Evolutionary conservation across 768 basidiomycete genomes (phyloP).

Genomic region (Auricularia sp.): DNA sequence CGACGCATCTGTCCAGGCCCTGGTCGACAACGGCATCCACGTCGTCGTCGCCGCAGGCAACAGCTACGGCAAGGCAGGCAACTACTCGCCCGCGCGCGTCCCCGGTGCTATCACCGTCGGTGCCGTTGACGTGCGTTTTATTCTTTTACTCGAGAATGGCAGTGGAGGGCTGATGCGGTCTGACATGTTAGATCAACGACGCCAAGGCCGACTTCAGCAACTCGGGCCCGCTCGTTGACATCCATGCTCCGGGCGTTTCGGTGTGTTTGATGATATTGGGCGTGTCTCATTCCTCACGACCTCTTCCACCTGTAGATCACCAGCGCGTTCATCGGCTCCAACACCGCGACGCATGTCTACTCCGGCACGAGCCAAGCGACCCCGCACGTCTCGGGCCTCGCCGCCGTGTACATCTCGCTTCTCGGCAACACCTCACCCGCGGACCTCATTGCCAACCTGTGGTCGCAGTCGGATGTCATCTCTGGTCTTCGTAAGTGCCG

Average conservation of each 20-base stretch:
- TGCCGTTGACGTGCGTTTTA: conserved; percentile 7
- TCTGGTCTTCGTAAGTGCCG: conserved; percentile 13
- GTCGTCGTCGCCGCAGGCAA: conserved; percentile 12
- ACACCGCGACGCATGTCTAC: not conserved
- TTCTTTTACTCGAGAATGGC: too few relatives aligned
- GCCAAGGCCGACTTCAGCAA: conserved; percentile 8
- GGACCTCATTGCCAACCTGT: conserved; percentile 18
- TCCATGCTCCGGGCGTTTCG: not conserved
- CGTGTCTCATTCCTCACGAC: too few relatives aligned
- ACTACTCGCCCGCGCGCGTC: conserved; percentile 9
- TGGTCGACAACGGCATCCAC: conserved; percentile 8
- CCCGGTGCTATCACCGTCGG: conserved; percentile 11
- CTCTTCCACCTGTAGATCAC: not conserved
- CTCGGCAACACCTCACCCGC: conserved; percentile 24
- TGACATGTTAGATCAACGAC: not conserved
- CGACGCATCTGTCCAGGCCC: conserved; percentile 7
- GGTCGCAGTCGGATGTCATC: conserved; percentile 19
- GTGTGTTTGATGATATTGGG: too few relatives aligned
- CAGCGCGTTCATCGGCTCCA: conserved; percentile 8
- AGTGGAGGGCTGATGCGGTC: too few relatives aligned
- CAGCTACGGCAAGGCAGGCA: conserved; percentile 8
- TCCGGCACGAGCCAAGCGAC: conserved; percentile 18
- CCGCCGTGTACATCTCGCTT: conserved; percentile 26
- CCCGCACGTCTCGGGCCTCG: conserved; percentile 31
- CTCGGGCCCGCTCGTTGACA: conserved; percentile 10